Percentiles rank a stretch among this genome's conserved stretches.
phyloP scores from a whole-genome alignment of 179 eudicot species.

The Silene vulgaris region DNA sequence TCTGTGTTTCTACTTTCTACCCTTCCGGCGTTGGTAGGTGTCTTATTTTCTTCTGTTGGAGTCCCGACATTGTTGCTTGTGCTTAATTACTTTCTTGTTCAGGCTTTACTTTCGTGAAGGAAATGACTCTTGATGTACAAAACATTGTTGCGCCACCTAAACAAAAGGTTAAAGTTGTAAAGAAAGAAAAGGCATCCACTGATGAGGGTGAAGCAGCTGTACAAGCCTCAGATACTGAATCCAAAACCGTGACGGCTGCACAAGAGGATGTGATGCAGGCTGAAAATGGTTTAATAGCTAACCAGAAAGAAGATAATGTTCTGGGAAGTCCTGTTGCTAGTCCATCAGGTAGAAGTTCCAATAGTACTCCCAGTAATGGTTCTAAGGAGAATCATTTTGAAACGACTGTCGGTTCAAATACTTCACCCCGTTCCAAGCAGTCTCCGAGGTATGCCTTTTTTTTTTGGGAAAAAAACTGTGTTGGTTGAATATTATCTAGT shows the following conservation, averaged over 20 bases:
- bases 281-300: slow-evolving; percentile 35
- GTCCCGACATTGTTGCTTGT: neutral
- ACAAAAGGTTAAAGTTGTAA: slow-evolving; percentile 35
- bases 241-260: slow-evolving; percentile 26
- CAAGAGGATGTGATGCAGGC: slow-evolving; percentile 24
- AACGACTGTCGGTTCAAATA: slow-evolving; percentile 36
- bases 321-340: slow-evolving; percentile 40
- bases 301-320: slow-evolving; percentile 28
- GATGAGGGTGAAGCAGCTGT: slow-evolving; percentile 31
- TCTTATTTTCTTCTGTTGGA: neutral
- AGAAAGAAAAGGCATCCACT: slow-evolving; percentile 28
- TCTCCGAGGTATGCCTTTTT: slow-evolving; percentile 46
- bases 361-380: slow-evolving; percentile 42
- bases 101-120: slow-evolving; percentile 79
- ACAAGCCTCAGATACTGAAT: slow-evolving; percentile 25
- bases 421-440: slow-evolving; percentile 53
- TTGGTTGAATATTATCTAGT: slow-evolving; percentile 10
- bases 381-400: slow-evolving; percentile 34
- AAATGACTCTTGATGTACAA: slow-evolving; percentile 80
- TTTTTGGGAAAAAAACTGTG: neutral
- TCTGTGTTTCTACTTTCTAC: neutral
- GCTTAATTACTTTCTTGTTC: slow-evolving; percentile 23
- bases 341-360: slow-evolving; percentile 46
- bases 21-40: neutral
- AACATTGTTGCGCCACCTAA: slow-evolving; percentile 52